Conservation (phyloP, 2,329 filamentous ascomycete species). For the Amesomyces nigricolor region DNA sequence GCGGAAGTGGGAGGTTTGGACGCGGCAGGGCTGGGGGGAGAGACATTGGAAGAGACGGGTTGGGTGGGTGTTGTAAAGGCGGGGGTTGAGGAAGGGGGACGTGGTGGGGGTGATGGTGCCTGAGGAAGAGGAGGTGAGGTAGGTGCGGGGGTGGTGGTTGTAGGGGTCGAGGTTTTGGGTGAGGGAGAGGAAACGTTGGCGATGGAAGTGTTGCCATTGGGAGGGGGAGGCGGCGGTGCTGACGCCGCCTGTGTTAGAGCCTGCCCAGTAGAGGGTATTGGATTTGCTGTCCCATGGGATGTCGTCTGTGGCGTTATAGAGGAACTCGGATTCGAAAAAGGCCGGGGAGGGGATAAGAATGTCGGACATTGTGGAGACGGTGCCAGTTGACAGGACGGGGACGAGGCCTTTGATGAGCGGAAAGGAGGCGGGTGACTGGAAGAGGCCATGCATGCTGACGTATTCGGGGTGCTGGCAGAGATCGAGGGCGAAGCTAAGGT, state of each 20-base stretch:
- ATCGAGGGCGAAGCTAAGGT: constrained; percentile 29
- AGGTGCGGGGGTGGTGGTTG: constrained; percentile 28
- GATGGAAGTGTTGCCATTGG: constrained; percentile 41
- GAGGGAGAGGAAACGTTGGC: constrained; percentile 41
- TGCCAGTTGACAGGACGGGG: constrained; percentile 43
- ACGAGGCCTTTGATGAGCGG: constrained; percentile 36
- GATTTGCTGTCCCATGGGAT: constrained; percentile 44
- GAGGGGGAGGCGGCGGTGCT: constrained; percentile 30
- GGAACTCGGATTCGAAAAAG: constrained; percentile 40
- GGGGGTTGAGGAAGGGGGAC: constrained; percentile 32
- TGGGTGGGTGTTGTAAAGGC: constrained; percentile 30
- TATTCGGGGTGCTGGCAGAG: constrained; percentile 44
- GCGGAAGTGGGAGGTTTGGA: constrained; percentile 20
- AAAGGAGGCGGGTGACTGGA: constrained; percentile 40
- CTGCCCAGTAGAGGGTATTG: constrained; percentile 52
- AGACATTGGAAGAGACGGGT: constrained; percentile 9
- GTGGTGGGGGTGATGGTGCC: constrained; percentile 21
- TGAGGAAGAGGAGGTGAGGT: constrained; percentile 26
- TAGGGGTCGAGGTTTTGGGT: constrained; percentile 31
- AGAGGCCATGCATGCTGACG: constrained; percentile 39
- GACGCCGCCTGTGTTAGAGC: constrained; percentile 48
- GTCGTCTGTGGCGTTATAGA: constrained; percentile 39
- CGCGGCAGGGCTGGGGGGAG: neutral
- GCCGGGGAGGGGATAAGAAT: constrained; percentile 48
- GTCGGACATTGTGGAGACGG: constrained; percentile 44